A percentile compares a stretch with the other conserved stretches of the same genome.
These are phyloP conservation scores for Solanum hybrid DNA, from an alignment of 305 asterid species.

Conservation along the genomic window DNA sequence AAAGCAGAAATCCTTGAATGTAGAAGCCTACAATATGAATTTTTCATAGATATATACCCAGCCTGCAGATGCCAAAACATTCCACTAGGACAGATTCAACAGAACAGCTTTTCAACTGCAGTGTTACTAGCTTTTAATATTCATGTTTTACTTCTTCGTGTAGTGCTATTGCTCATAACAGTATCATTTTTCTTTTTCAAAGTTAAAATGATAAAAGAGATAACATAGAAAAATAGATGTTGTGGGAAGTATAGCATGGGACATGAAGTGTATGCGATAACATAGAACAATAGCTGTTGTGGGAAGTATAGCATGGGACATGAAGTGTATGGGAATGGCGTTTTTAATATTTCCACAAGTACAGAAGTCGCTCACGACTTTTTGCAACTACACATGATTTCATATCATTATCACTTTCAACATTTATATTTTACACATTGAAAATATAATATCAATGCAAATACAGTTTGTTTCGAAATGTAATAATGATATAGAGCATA, in stretches of 20 bases:
- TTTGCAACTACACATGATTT: neutral
- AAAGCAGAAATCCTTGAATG: neutral
- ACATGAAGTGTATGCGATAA: neutral
- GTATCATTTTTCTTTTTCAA: neutral
- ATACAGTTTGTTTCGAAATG: neutral
- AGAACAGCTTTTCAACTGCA: neutral
- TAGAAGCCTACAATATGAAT: neutral
- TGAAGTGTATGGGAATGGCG: neutral
- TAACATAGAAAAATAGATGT: neutral
- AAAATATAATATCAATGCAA: neutral
- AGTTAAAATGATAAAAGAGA: neutral
- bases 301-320: neutral
- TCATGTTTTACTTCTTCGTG: neutral
- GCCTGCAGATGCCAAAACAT: neutral
- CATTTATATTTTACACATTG: neutral
- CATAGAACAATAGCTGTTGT: neutral
- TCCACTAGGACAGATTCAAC: neutral
- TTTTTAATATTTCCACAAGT: neutral
- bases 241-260: neutral
- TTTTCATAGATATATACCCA: neutral
- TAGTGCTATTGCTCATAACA: neutral
- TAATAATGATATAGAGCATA: neutral
- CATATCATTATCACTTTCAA: neutral
- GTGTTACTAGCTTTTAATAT: neutral
- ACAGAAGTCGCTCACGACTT: neutral